Percentiles rank a stretch among this genome's conserved stretches.
phyloP scores from a whole-genome alignment of 2,329 filamentous ascomycete species.

The Colletotrichum tabaci region DNA sequence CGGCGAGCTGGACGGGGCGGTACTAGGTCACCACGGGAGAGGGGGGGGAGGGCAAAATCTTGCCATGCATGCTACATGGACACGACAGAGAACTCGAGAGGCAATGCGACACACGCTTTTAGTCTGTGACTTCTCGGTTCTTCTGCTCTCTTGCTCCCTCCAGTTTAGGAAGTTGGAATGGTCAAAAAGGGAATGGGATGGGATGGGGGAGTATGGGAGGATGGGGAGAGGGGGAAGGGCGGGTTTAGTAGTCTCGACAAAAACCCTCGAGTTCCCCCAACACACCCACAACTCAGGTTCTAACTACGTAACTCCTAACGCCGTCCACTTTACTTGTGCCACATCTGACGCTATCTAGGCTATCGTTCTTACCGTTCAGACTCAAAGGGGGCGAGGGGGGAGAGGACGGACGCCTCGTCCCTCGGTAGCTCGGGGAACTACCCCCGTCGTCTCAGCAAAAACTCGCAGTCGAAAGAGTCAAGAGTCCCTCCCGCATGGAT shows the following conservation, averaged over 20 bases:
- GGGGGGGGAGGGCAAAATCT: too few relatives aligned
- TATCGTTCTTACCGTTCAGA: background rate
- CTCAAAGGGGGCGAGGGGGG: background rate
- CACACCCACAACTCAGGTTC: constrained; percentile 7
- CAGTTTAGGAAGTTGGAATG: constrained; percentile 14
- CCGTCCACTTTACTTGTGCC: background rate
- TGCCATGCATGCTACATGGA: too few relatives aligned
- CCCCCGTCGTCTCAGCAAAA: background rate
- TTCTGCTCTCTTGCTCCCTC: background rate
- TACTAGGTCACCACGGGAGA: background rate
- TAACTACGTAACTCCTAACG: background rate
- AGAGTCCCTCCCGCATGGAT: constrained; percentile 14
- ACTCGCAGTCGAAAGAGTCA: background rate
- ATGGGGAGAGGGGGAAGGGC: background rate
- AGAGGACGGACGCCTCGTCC: background rate
- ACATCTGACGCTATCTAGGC: background rate
- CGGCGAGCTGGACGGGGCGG: too few relatives aligned
- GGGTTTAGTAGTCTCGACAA: constrained; percentile 12
- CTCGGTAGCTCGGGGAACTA: constrained; percentile 4
- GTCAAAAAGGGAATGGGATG: background rate
- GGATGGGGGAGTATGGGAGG: too few relatives aligned
- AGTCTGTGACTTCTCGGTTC: background rate
- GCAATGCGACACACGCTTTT: background rate
- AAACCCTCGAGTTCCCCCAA: background rate
- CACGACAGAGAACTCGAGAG: background rate